These are phyloP conservation scores for Neostapfia colusana DNA, from an alignment of 176 grass and related monocot genomes.

Conservation along the genomic window DNA sequence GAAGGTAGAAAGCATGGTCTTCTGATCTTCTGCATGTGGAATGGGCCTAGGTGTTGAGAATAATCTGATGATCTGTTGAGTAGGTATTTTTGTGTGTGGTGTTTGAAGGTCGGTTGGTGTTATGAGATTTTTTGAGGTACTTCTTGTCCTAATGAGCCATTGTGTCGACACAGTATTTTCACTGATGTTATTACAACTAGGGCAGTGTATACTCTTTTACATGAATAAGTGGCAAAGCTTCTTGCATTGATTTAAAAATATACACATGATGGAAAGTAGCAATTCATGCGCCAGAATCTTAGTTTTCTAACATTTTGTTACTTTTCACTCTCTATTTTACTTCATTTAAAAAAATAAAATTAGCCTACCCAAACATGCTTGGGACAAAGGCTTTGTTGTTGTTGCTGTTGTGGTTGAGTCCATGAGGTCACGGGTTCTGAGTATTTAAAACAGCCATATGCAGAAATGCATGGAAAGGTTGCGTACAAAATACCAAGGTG, in stretches of 20 bases:
- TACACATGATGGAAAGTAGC: slow-evolving; percentile 29
- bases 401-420: too few relatives aligned
- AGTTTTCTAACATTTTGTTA: too few relatives aligned
- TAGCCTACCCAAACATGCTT: too few relatives aligned
- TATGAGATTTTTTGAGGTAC: neutral
- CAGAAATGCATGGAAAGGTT: too few relatives aligned
- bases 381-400: too few relatives aligned
- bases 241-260: neutral
- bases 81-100: neutral
- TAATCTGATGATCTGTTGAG: neutral
- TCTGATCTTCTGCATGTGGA: neutral
- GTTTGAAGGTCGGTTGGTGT: neutral
- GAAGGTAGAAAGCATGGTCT: neutral
- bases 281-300: too few relatives aligned
- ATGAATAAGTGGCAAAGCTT: neutral
- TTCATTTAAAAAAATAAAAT: too few relatives aligned
- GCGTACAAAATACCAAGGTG: too few relatives aligned
- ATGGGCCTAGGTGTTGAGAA: neutral
- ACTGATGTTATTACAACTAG: neutral
- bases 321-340: too few relatives aligned
- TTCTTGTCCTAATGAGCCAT: neutral
- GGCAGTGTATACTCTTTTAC: neutral
- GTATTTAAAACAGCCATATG: too few relatives aligned
- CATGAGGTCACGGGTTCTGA: too few relatives aligned
- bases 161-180: neutral